These are phyloP conservation scores for Byssochlamys sp. DNA, from an alignment of 2,329 filamentous ascomycete genomes.

Conservation along the genomic window DNA sequence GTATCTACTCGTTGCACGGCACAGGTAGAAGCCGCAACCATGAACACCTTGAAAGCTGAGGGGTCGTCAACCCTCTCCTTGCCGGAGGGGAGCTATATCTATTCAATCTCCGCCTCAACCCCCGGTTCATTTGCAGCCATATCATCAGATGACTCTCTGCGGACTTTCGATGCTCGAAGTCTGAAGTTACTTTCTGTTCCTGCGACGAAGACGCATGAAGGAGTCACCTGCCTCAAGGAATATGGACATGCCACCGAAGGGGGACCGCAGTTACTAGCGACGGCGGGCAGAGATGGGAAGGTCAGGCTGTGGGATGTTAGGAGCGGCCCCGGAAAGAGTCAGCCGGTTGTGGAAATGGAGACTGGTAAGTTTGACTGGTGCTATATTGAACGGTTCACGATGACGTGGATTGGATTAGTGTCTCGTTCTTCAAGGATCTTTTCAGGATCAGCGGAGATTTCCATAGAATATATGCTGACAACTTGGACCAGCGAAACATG, in stretches of 20 bases:
- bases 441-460: too few relatives aligned
- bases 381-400: neutral
- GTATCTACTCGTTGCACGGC: too few relatives aligned
- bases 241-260: slow-evolving; percentile 14
- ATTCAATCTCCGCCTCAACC: slow-evolving; percentile 25
- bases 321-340: slow-evolving; percentile 13
- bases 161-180: slow-evolving; percentile 29
- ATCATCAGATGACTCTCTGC: slow-evolving; percentile 38
- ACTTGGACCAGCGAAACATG: slow-evolving; percentile 34
- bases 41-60: slow-evolving; percentile 25
- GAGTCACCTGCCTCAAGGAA: slow-evolving; percentile 30
- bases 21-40: slow-evolving; percentile 3
- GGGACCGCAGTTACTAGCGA: slow-evolving; percentile 20
- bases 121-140: slow-evolving; percentile 30
- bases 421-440: too few relatives aligned
- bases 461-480: neutral
- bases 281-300: slow-evolving; percentile 32
- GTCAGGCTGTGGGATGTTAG: slow-evolving; percentile 35
- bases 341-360: slow-evolving; percentile 24
- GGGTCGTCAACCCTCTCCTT: slow-evolving; percentile 31
- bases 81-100: slow-evolving; percentile 34
- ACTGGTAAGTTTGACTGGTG: slow-evolving; percentile 21
- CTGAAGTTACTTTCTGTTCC: slow-evolving; percentile 23
- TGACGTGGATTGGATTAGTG: neutral
- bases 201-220: slow-evolving; percentile 22